These are phyloP conservation scores for Flaveria bidentis DNA, from an alignment of 129 eudicot species.

Conservation along the genomic window DNA sequence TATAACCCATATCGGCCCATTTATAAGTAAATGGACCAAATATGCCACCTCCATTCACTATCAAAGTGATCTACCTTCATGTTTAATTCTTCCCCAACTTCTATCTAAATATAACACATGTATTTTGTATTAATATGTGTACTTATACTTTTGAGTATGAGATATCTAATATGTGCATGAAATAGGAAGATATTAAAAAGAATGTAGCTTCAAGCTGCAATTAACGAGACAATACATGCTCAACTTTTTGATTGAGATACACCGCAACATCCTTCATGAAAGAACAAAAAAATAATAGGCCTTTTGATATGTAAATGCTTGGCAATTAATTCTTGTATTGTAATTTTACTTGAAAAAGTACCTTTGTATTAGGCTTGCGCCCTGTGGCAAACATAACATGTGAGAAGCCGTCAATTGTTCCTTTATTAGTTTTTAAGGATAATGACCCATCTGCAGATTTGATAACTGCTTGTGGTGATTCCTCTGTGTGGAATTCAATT, in stretches of 20 bases:
- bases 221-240: neutral
- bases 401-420: conserved; percentile 87
- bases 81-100: neutral
- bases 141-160: neutral
- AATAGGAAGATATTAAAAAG: neutral
- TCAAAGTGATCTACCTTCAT: neutral
- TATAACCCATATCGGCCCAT: neutral
- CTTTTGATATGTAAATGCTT: conserved; percentile 6
- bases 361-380: conserved; percentile 91
- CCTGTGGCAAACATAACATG: conserved; percentile 99
- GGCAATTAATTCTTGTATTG: neutral
- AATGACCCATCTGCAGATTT: conserved; percentile 80
- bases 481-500: conserved; percentile 94
- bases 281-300: neutral
- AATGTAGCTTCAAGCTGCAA: neutral
- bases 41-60: neutral
- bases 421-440: conserved; percentile 87
- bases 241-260: conserved; percentile 5
- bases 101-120: conserved; percentile 3
- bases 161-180: neutral
- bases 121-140: neutral
- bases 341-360: conserved; percentile 20
- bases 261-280: conserved; percentile 6
- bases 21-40: too few relatives aligned
- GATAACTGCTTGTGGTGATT: conserved; percentile 82